These are phyloP conservation scores for Penicillium subrubescens DNA, from an alignment of 495 filamentous ascomycete species.

Conservation along the genomic window DNA sequence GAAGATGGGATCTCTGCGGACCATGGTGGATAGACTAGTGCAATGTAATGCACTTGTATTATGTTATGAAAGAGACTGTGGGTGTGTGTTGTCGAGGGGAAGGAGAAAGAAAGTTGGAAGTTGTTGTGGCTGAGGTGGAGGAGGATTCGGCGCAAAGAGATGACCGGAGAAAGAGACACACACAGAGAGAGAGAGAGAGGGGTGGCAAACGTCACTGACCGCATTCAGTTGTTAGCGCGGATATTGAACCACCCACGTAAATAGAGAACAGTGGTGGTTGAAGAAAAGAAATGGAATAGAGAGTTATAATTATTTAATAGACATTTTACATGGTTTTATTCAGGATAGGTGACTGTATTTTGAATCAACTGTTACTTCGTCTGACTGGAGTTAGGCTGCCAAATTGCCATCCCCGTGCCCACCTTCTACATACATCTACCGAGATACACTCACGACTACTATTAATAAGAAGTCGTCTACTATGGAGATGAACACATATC, in stretches of 20 bases:
- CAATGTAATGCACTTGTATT: not conserved
- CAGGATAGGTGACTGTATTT: not conserved
- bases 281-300: not conserved
- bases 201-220: slow-evolving; percentile 35
- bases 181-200: no score
- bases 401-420: not conserved
- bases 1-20: slow-evolving; percentile 52
- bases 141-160: slow-evolving; percentile 7
- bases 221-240: slow-evolving; percentile 25
- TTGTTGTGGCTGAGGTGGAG: not conserved
- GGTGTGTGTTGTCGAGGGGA: not conserved
- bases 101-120: not conserved
- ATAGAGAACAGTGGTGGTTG: not conserved
- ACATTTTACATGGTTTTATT: not conserved
- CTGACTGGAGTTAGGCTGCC: not conserved
- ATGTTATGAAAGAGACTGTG: not conserved
- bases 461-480: not conserved
- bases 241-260: not conserved
- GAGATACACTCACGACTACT: not conserved
- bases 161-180: no score
- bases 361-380: not conserved
- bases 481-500: not conserved
- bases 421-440: not conserved
- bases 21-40: slow-evolving; percentile 36
- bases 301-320: not conserved